These are phyloP conservation scores for Glarea lozoyensis DNA, from an alignment of 495 filamentous ascomycete species.

Conservation along the genomic window DNA sequence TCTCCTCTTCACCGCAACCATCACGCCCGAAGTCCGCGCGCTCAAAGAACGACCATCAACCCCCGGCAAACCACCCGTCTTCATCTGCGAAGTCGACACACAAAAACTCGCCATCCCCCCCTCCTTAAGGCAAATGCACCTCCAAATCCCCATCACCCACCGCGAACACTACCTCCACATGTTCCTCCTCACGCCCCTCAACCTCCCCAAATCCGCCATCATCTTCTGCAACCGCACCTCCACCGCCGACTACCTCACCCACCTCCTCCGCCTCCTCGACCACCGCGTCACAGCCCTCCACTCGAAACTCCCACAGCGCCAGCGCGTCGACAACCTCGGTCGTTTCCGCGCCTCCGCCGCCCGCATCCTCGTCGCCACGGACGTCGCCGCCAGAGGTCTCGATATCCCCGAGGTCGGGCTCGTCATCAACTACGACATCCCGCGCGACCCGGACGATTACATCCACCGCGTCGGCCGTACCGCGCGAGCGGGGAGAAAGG, in stretches of 20 bases:
- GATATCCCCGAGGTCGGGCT: constrained; percentile 89
- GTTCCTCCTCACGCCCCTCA: constrained; percentile 71
- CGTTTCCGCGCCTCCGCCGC: constrained; percentile 89
- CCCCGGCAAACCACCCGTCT: constrained; percentile 61
- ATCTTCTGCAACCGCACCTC: constrained; percentile 92
- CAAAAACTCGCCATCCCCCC: constrained; percentile 65
- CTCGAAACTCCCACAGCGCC: constrained; percentile 70
- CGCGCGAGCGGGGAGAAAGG: constrained; percentile 75
- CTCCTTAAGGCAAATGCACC: constrained; percentile 73
- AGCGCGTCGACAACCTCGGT: constrained; percentile 77
- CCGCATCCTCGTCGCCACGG: constrained; percentile 85
- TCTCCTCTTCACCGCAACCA: constrained; percentile 91
- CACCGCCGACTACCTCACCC: constrained; percentile 81
- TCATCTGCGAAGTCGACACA: constrained; percentile 80
- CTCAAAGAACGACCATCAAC: constrained; percentile 66
- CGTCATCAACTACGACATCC: constrained; percentile 92
- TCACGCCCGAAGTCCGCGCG: constrained; percentile 85
- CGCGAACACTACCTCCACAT: constrained; percentile 91
- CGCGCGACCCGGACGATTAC: constrained; percentile 92
- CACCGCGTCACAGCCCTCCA: constrained; percentile 90
- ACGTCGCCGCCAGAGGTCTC: constrained; percentile 90
- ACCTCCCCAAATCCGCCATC: constrained; percentile 66
- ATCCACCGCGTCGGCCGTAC: constrained; percentile 95
- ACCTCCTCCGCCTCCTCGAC: constrained; percentile 70
- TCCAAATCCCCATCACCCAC: constrained; percentile 80